Conservation (phyloP, 164 flowering plant genomes). For the Aristolochia fimbriata region DNA sequence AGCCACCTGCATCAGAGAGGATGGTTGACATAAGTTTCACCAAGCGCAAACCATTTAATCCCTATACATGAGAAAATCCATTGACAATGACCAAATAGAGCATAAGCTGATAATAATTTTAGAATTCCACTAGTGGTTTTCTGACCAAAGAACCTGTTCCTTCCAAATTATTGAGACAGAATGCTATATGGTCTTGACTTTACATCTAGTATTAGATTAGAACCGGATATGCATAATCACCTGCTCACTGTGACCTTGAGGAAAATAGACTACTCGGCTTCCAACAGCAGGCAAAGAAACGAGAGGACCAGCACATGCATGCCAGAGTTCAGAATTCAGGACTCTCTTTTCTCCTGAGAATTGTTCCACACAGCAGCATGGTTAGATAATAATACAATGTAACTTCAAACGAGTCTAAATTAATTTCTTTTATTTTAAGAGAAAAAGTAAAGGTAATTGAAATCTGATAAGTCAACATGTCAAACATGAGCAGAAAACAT, state of each 20-base stretch:
- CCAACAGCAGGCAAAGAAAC: slow-evolving; percentile 87
- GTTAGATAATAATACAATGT: too few species aligned
- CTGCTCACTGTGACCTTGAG: slow-evolving; percentile 97
- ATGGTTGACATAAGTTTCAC: too few species aligned
- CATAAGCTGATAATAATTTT: not conserved
- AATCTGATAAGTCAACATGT: too few species aligned
- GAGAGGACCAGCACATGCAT: slow-evolving; percentile 98
- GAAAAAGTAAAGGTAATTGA: too few species aligned
- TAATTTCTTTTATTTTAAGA: too few species aligned
- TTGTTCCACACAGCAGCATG: too few species aligned
- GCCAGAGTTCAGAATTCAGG: slow-evolving; percentile 92
- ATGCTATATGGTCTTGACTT: not conserved
- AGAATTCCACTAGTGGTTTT: too few species aligned
- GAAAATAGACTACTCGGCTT: slow-evolving; percentile 84
- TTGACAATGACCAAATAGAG: not conserved
- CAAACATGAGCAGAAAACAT: too few species aligned
- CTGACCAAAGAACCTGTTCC: too few species aligned
- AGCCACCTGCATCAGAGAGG: slow-evolving; percentile 43
- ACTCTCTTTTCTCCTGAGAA: slow-evolving; percentile 61
- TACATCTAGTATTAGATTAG: not conserved
- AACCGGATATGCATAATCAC: slow-evolving; percentile 19
- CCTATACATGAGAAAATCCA: not conserved
- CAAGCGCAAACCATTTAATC: too few species aligned
- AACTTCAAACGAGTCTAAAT: too few species aligned
- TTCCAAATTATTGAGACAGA: not conserved